Conservation (phyloP, 371 early-diverging fungal species). For the Syncephalis fuscata region DNA sequence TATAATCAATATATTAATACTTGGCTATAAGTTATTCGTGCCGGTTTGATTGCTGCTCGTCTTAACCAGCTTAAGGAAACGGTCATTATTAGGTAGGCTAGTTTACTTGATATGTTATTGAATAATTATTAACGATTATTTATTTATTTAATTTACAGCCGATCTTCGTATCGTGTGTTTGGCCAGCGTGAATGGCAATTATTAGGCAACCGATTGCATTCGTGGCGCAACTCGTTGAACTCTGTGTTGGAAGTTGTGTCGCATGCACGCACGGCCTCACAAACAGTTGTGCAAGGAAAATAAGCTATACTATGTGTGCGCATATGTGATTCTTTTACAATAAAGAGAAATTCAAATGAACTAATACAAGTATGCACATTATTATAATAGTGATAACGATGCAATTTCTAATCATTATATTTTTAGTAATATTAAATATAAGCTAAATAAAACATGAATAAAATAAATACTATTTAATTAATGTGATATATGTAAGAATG, state of each 20-base stretch:
- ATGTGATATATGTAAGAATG: too few relatives aligned
- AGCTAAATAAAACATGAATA: too few relatives aligned
- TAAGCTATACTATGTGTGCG: too few relatives aligned
- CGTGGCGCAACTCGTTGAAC: constrained; percentile 65
- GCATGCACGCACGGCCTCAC: constrained; percentile 66
- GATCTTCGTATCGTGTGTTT: constrained; percentile 77
- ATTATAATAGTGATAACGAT: too few relatives aligned
- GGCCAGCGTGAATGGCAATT: constrained; percentile 65
- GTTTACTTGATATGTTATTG: constrained; percentile 36
- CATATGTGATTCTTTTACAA: too few relatives aligned
- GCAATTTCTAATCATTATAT: too few relatives aligned
- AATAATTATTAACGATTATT: constrained; percentile 46
- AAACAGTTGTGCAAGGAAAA: constrained; percentile 70
- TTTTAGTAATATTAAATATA: too few relatives aligned
- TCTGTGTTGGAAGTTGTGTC: constrained; percentile 65
- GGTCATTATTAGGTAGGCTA: constrained; percentile 24
- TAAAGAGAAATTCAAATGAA: too few relatives aligned
- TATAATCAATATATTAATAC: too few relatives aligned
- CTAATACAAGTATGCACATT: too few relatives aligned
- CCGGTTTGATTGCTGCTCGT: constrained; percentile 85
- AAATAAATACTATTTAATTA: too few relatives aligned
- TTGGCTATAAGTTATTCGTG: constrained; percentile 41
- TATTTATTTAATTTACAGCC: constrained; percentile 30
- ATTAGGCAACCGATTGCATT: constrained; percentile 42
- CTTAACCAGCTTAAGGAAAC: constrained; percentile 78